These are phyloP conservation scores for Przewalskia tangutica DNA, from an alignment of 257 asterid genomes.

Conservation along the genomic window DNA sequence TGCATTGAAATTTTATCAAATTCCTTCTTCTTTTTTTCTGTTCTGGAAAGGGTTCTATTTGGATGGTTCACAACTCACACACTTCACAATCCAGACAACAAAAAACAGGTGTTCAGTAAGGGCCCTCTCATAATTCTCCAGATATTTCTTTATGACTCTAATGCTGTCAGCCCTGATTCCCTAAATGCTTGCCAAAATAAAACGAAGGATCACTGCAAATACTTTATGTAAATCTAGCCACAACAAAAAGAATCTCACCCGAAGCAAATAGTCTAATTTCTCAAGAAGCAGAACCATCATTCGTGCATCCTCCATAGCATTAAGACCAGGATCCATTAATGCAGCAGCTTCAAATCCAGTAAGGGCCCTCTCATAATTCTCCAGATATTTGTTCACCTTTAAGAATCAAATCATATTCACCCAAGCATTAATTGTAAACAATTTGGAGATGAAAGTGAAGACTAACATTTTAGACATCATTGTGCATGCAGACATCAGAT, in stretches of 20 bases:
- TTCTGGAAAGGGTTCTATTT: not conserved
- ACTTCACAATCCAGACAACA: not conserved
- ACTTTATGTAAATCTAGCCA: not conserved
- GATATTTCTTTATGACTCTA: not conserved
- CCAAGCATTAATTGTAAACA: not conserved
- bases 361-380: conserved; percentile 92
- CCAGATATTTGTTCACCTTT: conserved; percentile 81
- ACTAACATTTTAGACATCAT: not conserved
- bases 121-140: not conserved
- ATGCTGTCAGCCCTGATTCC: not conserved
- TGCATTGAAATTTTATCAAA: not conserved
- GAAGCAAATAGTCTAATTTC: conserved; percentile 51
- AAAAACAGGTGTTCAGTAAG: not conserved
- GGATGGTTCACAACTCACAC: not conserved
- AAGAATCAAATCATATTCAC: conserved; percentile 4
- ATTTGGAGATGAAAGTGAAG: not conserved
- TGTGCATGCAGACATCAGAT: not conserved
- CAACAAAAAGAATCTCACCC: conserved; percentile 34
- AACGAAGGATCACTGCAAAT: not conserved
- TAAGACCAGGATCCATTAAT: conserved; percentile 74
- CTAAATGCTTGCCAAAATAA: not conserved
- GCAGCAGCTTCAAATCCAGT: conserved; percentile 99
- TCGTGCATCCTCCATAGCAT: conserved; percentile 63
- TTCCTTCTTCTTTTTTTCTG: not conserved
- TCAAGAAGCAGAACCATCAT: conserved; percentile 65